Conservation (phyloP, 805 yeast species). For the Schizosaccharomyces osmophilus region DNA sequence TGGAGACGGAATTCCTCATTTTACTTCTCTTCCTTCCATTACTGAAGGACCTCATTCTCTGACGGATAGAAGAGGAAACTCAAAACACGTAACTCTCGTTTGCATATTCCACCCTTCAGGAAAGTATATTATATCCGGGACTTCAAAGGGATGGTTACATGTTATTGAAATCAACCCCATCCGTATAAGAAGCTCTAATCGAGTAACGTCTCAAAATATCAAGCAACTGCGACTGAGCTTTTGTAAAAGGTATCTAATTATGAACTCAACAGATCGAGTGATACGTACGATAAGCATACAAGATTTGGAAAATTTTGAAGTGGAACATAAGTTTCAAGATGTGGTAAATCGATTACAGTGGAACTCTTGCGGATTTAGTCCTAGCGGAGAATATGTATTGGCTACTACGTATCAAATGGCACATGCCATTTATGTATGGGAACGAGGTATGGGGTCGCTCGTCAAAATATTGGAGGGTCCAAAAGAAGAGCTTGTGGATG, state of each 20-base stretch:
- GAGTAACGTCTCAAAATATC: conserved; percentile 44
- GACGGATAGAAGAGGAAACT: conserved; percentile 6
- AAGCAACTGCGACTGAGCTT: conserved; percentile 54
- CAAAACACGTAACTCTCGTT: conserved; percentile 23
- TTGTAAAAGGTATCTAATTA: conserved; percentile 18
- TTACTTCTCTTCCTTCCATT: conserved; percentile 5
- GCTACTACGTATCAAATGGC: conserved; percentile 76
- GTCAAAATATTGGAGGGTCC: conserved; percentile 79
- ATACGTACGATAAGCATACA: conserved; percentile 14
- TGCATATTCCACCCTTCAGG: conserved; percentile 30
- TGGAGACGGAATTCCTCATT: conserved; percentile 5
- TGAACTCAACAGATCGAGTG: conserved; percentile 14
- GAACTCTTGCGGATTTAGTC: conserved; percentile 57
- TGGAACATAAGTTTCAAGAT: conserved; percentile 69
- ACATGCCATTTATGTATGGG: conserved; percentile 83
- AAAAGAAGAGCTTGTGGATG: conserved; percentile 62
- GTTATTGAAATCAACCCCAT: conserved; percentile 14
- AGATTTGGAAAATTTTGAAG: conserved; percentile 16
- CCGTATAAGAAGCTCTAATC: conserved; percentile 23
- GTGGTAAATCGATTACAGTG: conserved; percentile 72
- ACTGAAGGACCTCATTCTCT: conserved; percentile 7
- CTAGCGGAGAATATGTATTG: conserved; percentile 56
- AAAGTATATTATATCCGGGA: conserved; percentile 40
- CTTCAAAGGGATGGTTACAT: conserved; percentile 55
- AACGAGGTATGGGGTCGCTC: conserved; percentile 64